Conservation (phyloP, 768 basidiomycete species). For the Lepiota venenata region DNA sequence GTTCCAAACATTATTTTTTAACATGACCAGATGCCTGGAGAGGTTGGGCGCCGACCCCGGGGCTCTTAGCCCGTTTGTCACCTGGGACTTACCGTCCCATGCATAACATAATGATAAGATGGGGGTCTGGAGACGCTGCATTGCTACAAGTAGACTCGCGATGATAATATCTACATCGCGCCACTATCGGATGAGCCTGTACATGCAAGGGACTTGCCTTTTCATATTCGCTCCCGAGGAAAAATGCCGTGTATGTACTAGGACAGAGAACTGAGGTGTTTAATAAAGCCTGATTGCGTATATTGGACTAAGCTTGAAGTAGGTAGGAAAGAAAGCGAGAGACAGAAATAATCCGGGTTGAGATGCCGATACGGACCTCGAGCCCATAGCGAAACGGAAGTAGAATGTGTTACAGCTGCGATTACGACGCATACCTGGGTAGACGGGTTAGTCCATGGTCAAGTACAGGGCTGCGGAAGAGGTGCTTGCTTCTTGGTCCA, state of each 20-base stretch:
- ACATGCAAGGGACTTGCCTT: not conserved
- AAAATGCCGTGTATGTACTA: too few relatives aligned
- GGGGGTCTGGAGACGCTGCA: too few relatives aligned
- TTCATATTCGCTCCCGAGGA: not conserved
- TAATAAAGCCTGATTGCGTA: conserved; percentile 1
- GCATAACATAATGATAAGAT: too few relatives aligned
- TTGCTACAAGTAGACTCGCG: too few relatives aligned
- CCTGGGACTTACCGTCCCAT: too few relatives aligned
- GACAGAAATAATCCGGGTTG: too few relatives aligned
- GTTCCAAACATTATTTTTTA: not conserved
- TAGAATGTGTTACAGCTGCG: not conserved
- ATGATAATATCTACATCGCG: too few relatives aligned
- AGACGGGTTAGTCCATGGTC: not conserved
- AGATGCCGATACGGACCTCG: too few relatives aligned
- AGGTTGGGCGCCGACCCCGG: not conserved
- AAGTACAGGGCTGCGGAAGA: conserved; percentile 15
- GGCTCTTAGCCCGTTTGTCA: too few relatives aligned
- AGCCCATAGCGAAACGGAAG: not conserved
- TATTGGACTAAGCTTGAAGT: not conserved
- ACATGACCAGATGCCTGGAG: not conserved
- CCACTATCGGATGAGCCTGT: not conserved
- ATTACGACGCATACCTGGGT: conserved; percentile 8
- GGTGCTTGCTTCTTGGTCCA: conserved; percentile 76
- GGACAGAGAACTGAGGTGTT: not conserved
- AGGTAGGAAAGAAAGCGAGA: not conserved